A percentile compares a stretch with the other conserved stretches of the same genome.
phyloP scores from a whole-genome alignment of 2,329 filamentous ascomycete species.

The Setomelanomma holmii region DNA sequence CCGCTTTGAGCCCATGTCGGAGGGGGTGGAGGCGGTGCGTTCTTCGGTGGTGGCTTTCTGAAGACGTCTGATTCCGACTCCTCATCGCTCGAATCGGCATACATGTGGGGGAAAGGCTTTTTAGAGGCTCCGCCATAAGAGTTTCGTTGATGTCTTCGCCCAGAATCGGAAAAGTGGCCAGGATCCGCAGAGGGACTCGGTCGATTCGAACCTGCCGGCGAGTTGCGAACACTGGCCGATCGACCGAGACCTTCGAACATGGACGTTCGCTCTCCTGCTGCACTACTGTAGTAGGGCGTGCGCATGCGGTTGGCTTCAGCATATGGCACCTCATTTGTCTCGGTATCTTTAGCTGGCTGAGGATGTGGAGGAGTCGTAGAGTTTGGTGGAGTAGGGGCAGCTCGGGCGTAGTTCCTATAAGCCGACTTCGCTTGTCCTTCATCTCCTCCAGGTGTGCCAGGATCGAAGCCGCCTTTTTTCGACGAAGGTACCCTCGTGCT shows the following conservation, averaged over 20 bases:
- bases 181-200: conserved; percentile 29
- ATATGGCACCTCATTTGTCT: conserved; percentile 43
- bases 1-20: conserved; percentile 22
- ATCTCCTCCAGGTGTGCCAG: conserved; percentile 64
- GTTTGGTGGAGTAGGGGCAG: conserved; percentile 42
- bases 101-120: conserved; percentile 37
- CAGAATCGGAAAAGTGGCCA: conserved; percentile 42
- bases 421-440: conserved; percentile 64
- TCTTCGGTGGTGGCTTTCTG: conserved; percentile 20
- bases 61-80: conserved; percentile 36
- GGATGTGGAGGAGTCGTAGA: conserved; percentile 15
- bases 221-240: conserved; percentile 61
- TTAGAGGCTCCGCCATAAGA: conserved; percentile 30
- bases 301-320: conserved; percentile 58
- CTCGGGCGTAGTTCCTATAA: conserved; percentile 48
- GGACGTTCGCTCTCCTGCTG: conserved; percentile 64
- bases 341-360: conserved; percentile 25
- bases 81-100: conserved; percentile 39
- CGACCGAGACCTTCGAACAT: conserved; percentile 61
- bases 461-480: conserved; percentile 65
- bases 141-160: conserved; percentile 33
- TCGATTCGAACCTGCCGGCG: conserved; percentile 45
- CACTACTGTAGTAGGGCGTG: conserved; percentile 60
- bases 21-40: conserved; percentile 22
- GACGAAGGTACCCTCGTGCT: conserved; percentile 57